Evolutionary conservation across 169 alveolate genomes (phyloP), one percentile per base, ranked within the genome.

Genomic region (Plasmodium reichenowi): DNA sequence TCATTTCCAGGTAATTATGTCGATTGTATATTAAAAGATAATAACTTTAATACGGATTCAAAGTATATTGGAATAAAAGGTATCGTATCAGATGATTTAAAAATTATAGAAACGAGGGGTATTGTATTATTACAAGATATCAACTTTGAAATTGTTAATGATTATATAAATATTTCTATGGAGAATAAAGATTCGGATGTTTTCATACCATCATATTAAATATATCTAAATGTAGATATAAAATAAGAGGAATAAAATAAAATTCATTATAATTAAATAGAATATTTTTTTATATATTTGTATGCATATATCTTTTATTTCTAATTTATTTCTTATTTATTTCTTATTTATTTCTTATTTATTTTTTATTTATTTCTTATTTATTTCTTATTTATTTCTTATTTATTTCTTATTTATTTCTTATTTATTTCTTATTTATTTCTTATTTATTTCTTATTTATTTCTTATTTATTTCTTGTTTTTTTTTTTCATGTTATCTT

Each of bases 131-230:
- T 80, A 47, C 85, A 80, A 24, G 90, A 80, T 24, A 73, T 80
- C 26, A 80, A 80, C 59, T 80, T 80, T 68, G 90, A 80, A 38
- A 72, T 80, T 48, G 83, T 80, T 24, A 80, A 80, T 80, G 90
- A 67, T 13, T 80, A 80, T 50, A 72, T 80, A 43, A 20, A 80
- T 58, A 80, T 80, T 29, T 68, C 17, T 63, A 80, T 80, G 83
- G 50, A 80, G 17, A 68, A 80, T 56, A 62, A 63, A 59, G 58
- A 68, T 8, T 80, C 90, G 15, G 90, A 80, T 17, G 85, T 80
- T 66, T 80, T 80, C 43, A 56, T 80, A 68, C 59, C 85, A 8
- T 68, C 90, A 20, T 80, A 68, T 17, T 66, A 72, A 38, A 38
- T 38, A 38, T 38, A 38, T 6, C 47, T 38, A 38, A 38, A 38